Percentiles rank a stretch among this genome's conserved stretches.
These are phyloP conservation scores for Lecanosticta acicola DNA, from an alignment of 2,329 filamentous ascomycete species.

Conservation along the genomic window DNA sequence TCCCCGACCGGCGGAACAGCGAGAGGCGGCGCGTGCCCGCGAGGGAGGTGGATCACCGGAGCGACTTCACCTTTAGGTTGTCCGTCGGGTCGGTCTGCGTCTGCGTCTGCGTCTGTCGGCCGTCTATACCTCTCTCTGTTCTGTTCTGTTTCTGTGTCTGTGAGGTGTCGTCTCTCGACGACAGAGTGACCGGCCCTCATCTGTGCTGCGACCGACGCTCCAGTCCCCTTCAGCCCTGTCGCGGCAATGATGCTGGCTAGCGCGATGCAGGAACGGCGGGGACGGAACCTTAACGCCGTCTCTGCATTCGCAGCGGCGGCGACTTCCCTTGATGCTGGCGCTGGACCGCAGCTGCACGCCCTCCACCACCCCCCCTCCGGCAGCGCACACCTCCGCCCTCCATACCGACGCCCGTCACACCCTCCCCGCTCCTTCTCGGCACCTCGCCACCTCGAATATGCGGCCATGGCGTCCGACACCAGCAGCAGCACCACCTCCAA, in stretches of 20 bases:
- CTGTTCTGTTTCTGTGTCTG: too few relatives aligned
- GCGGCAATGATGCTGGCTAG: neutral
- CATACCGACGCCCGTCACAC: neutral
- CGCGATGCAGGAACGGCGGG: neutral
- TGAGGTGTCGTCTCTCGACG: too few relatives aligned
- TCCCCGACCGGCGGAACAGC: too few relatives aligned
- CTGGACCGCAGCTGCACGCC: too few relatives aligned
- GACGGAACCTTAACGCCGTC: constrained; percentile 1
- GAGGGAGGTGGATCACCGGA: too few relatives aligned
- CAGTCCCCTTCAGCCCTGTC: neutral
- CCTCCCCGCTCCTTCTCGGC: neutral
- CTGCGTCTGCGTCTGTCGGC: neutral
- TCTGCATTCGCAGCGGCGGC: constrained; percentile 3
- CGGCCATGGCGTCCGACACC: constrained; percentile 26
- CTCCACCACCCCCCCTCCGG: constrained; percentile 1
- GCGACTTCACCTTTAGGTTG: constrained; percentile 5
- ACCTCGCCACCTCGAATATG: constrained; percentile 17
- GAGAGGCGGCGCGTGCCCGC: too few relatives aligned
- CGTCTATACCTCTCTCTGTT: neutral
- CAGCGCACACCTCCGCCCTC: constrained; percentile 1
- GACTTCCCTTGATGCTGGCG: constrained; percentile 8
- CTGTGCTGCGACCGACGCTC: neutral
- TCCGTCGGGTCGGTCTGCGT: neutral
- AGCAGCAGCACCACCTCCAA: constrained; percentile 12
- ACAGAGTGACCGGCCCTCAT: neutral